Evolutionary conservation across 2,329 filamentous ascomycete species (phyloP).

Genomic region (Aspergillus sp.): DNA sequence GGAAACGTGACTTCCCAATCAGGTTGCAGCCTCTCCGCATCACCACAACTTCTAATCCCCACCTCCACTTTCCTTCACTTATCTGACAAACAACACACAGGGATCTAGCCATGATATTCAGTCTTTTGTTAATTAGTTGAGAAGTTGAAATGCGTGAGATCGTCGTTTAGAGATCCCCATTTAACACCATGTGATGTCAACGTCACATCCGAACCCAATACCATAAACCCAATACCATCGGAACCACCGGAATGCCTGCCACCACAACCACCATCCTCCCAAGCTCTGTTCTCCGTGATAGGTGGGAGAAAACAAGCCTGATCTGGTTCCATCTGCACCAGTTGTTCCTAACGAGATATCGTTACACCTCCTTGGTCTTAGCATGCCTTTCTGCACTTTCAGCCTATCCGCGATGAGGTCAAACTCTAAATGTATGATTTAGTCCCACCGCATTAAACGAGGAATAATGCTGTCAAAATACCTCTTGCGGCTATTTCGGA

Average conservation of each 20-base stretch:
- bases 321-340: not conserved
- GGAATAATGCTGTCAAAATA: not conserved
- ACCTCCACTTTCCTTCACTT: not conserved
- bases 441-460: not conserved
- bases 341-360: not conserved
- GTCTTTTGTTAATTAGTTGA: not conserved
- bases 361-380: not conserved
- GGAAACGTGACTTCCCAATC: not conserved
- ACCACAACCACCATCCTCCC: not conserved
- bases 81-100: not conserved
- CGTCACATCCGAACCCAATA: not conserved
- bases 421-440: not conserved
- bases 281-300: not conserved
- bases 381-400: not conserved
- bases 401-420: not conserved
- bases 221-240: not conserved
- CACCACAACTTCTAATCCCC: not conserved
- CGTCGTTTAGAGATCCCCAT: not conserved
- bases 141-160: not conserved
- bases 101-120: too few species aligned
- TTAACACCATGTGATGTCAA: not conserved
- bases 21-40: not conserved
- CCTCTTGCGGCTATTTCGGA: not conserved
- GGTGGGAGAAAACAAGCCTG: not conserved
- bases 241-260: slow-evolving; percentile 2